A percentile compares a stretch with the other conserved stretches of the same genome.
These are phyloP conservation scores for Emydomyces testavorans DNA, from an alignment of 2,329 filamentous ascomycete genomes.

Conservation along the genomic window DNA sequence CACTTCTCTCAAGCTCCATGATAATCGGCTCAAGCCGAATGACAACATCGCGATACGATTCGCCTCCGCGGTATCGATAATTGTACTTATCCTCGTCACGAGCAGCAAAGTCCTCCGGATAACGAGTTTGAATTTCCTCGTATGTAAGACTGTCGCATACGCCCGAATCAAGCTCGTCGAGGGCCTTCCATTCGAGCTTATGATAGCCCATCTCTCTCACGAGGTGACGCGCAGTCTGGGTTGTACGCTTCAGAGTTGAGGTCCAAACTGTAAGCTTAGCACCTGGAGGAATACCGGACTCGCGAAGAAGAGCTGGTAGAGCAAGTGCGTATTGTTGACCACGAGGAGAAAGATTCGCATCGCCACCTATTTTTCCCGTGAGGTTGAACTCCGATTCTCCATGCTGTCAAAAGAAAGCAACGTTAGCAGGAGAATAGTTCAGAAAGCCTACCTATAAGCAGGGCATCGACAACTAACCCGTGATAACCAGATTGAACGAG, in stretches of 20 bases:
- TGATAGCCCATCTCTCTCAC: slow-evolving; percentile 60
- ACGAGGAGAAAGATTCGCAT: slow-evolving; percentile 72
- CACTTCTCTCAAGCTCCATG: slow-evolving; percentile 93
- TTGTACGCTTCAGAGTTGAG: slow-evolving; percentile 69
- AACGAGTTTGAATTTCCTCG: slow-evolving; percentile 80
- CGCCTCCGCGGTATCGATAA: slow-evolving; percentile 93
- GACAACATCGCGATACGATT: slow-evolving; percentile 92
- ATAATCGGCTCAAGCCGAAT: slow-evolving; percentile 97
- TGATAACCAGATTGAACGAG: slow-evolving; percentile 91
- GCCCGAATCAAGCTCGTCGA: slow-evolving; percentile 92
- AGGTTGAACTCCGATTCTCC: slow-evolving; percentile 92
- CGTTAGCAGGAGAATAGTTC: slow-evolving; percentile 19
- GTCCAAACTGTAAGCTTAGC: slow-evolving; percentile 62
- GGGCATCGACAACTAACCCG: slow-evolving; percentile 48
- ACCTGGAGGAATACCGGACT: slow-evolving; percentile 65
- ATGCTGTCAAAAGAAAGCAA: slow-evolving; percentile 46
- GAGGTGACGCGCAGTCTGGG: slow-evolving; percentile 77
- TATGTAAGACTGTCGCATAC: slow-evolving; percentile 96
- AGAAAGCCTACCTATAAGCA: background rate
- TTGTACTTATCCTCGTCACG: slow-evolving; percentile 99
- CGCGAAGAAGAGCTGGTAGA: slow-evolving; percentile 69
- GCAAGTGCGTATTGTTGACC: slow-evolving; percentile 79
- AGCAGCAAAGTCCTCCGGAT: slow-evolving; percentile 87
- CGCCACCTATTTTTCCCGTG: slow-evolving; percentile 80
- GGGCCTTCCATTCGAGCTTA: slow-evolving; percentile 95